Evolutionary conservation across 345 rosid genomes (phyloP).

Genomic region (Hibiscus trionum): DNA sequence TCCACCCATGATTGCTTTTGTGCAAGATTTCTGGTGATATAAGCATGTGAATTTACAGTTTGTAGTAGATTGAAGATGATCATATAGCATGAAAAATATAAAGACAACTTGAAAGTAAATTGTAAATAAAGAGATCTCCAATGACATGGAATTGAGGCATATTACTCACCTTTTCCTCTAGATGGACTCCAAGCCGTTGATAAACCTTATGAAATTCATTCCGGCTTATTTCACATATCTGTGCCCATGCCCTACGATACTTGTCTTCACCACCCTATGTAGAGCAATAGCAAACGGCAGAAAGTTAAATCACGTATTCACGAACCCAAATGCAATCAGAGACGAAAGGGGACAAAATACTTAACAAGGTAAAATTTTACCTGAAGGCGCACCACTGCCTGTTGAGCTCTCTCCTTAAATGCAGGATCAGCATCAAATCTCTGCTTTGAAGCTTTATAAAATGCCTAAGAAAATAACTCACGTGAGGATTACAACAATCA

Average conservation of each 20-base stretch:
- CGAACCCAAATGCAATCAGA: neutral
- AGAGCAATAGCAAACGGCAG: neutral
- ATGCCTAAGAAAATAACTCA: slow-evolving; percentile 26
- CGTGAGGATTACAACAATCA: slow-evolving; percentile 17
- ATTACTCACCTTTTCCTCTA: slow-evolving; percentile 73
- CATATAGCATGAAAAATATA: neutral
- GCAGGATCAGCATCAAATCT: slow-evolving; percentile 56
- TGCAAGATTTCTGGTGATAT: neutral
- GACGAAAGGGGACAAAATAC: neutral
- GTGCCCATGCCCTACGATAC: slow-evolving; percentile 72
- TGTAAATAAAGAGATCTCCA: neutral
- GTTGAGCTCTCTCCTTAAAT: slow-evolving; percentile 85
- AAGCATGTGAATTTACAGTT: neutral
- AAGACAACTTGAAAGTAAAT: neutral
- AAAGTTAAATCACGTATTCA: neutral
- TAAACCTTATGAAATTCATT: neutral
- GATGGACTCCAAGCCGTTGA: slow-evolving; percentile 42
- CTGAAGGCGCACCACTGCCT: slow-evolving; percentile 92
- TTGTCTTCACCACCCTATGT: slow-evolving; percentile 71
- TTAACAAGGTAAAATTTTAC: slow-evolving; percentile 25
- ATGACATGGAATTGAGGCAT: neutral
- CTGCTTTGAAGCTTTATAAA: slow-evolving; percentile 72
- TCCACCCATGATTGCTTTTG: neutral
- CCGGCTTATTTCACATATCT: slow-evolving; percentile 31
- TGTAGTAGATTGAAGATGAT: neutral